Percentiles rank a stretch among this genome's conserved stretches.
Evolutionary conservation across 768 basidiomycete species (phyloP).

Genomic region (Lentinula edodes): DNA sequence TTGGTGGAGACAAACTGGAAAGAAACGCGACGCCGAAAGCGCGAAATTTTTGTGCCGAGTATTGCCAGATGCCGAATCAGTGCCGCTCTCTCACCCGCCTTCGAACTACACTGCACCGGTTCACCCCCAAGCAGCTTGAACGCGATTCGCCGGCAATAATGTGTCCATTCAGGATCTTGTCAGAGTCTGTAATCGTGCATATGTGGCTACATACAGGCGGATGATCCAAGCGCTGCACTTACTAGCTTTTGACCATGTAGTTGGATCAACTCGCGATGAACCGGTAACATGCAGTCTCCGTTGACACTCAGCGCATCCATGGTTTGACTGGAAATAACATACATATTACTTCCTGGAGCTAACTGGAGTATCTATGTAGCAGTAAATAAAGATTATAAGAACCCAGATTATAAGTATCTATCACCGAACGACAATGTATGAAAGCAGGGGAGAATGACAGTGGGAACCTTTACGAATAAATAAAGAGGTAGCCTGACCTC

Average conservation of each 20-base stretch:
- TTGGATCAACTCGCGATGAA: too few species aligned
- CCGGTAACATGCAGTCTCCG: not conserved
- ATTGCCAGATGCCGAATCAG: not conserved
- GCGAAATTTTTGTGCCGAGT: constrained; percentile 1
- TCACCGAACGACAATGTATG: constrained; percentile 2
- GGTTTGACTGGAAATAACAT: not conserved
- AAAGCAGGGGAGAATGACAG: not conserved
- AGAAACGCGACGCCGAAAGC: too few species aligned
- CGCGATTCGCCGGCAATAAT: too few species aligned
- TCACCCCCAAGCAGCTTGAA: too few species aligned
- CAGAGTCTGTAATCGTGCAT: too few species aligned
- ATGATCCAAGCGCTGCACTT: too few species aligned
- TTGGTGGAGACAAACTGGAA: constrained; percentile 1
- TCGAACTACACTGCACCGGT: too few species aligned
- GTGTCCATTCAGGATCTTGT: too few species aligned
- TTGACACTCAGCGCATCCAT: not conserved
- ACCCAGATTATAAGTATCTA: constrained; percentile 1
- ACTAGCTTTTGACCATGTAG: too few species aligned
- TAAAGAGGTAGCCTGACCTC: not conserved
- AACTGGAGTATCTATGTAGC: constrained; percentile 3
- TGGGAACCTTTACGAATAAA: not conserved
- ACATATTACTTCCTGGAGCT: not conserved
- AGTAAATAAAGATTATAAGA: not conserved
- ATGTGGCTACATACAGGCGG: too few species aligned
- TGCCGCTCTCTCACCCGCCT: not conserved